These are phyloP conservation scores for Balakata baccata DNA, from an alignment of 345 rosid species.

Conservation along the genomic window DNA sequence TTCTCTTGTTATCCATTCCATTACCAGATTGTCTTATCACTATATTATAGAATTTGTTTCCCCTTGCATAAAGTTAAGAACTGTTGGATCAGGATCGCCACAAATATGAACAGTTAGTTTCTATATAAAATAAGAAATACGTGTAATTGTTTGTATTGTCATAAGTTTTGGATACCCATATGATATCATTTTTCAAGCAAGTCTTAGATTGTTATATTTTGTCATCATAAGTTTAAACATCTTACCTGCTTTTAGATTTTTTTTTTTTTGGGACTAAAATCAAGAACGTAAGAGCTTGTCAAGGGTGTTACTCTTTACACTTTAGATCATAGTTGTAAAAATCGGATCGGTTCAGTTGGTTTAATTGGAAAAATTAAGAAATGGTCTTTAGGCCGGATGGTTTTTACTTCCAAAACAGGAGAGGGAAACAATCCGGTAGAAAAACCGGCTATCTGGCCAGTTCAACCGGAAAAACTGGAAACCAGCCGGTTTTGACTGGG, in stretches of 20 bases:
- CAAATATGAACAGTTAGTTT: neutral
- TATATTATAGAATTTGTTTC: neutral
- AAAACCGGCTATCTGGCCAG: too few species aligned
- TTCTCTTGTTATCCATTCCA: neutral
- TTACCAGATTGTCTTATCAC: neutral
- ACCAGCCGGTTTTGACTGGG: too few species aligned
- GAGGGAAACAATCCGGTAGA: too few species aligned
- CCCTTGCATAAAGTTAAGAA: neutral
- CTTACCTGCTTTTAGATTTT: neutral
- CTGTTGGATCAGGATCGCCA: neutral
- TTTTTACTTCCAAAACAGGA: too few species aligned
- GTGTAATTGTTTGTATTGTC: neutral
- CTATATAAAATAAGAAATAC: neutral
- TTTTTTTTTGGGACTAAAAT: neutral
- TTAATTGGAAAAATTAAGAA: too few species aligned
- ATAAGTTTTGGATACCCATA: neutral
- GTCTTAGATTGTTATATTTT: neutral
- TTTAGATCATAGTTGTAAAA: too few species aligned
- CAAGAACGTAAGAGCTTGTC: neutral
- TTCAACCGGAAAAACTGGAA: too few species aligned
- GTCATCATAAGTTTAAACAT: neutral
- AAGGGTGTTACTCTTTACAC: neutral
- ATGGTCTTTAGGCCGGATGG: too few species aligned
- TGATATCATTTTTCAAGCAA: neutral
- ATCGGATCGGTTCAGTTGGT: too few species aligned